A percentile compares a stretch with the other conserved stretches of the same genome.
Evolutionary conservation across 2,329 filamentous ascomycete species (phyloP).

Genomic region (Balansia obtecta): DNA sequence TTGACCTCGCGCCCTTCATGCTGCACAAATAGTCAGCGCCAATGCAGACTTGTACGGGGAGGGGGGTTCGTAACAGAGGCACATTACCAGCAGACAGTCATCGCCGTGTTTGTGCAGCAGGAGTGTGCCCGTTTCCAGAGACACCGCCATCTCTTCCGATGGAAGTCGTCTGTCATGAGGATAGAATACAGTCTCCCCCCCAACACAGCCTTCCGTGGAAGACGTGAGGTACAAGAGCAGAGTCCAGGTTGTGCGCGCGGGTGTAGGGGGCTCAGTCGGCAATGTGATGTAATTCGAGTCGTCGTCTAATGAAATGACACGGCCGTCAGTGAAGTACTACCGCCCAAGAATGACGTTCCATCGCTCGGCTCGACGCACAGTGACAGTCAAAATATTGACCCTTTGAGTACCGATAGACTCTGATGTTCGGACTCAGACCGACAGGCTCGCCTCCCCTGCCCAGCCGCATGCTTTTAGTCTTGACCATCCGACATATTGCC

Average conservation of each 20-base stretch:
- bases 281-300: conserved; percentile 66
- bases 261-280: conserved; percentile 18
- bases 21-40: conserved; percentile 19
- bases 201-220: conserved; percentile 58
- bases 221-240: conserved; percentile 78
- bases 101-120: conserved; percentile 81
- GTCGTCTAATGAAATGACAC: conserved; percentile 48
- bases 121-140: conserved; percentile 71
- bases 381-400: conserved; percentile 90
- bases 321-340: no score
- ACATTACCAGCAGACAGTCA: conserved; percentile 63
- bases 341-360: no score
- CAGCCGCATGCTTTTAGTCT: not conserved
- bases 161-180: conserved; percentile 48
- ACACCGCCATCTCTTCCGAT: conserved; percentile 57
- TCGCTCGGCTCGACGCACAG: conserved; percentile 49
- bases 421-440: conserved; percentile 80
- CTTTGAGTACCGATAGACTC: conserved; percentile 74
- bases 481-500: not conserved
- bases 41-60: not conserved
- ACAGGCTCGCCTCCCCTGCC: conserved; percentile 70
- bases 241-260: conserved; percentile 68
- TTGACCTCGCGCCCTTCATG: conserved; percentile 76
- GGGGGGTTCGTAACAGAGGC: not conserved
- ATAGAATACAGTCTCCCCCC: conserved; percentile 89